Conservation (phyloP, 441 rosid genomes). For the Kokia cookei region DNA sequence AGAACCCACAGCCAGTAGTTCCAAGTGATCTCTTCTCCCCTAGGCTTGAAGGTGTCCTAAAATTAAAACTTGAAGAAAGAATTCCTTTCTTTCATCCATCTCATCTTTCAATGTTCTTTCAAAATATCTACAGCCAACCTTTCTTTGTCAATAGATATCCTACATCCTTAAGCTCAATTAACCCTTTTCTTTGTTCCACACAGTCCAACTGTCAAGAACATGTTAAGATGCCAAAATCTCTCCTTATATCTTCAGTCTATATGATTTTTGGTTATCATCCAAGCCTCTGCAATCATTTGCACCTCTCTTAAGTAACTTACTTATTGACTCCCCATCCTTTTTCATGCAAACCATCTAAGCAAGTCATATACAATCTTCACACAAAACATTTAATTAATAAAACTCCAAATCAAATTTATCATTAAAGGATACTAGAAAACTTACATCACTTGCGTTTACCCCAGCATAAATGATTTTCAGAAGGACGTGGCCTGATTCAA, state of each 20-base stretch:
- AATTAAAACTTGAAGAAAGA: not conserved
- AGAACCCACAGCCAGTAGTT: not conserved
- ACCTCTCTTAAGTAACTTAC: not conserved
- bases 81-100: not conserved
- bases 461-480: conserved; percentile 88
- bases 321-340: not conserved
- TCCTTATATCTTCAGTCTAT: not conserved
- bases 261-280: not conserved
- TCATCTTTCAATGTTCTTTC: not conserved
- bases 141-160: not conserved
- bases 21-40: not conserved
- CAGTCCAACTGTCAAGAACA: not conserved
- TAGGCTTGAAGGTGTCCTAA: not conserved
- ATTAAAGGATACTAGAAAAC: conserved; percentile 27
- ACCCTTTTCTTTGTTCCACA: not conserved
- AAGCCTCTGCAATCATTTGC: not conserved
- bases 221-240: not conserved
- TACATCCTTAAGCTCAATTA: not conserved
- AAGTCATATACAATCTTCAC: not conserved
- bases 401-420: not conserved
- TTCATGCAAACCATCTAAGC: not conserved
- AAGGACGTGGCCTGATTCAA: conserved; percentile 69
- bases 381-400: not conserved
- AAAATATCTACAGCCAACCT: not conserved
- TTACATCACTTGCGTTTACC: conserved; percentile 99